Base-by-base conservation (phyloP, 1,284 basidiomycete genomes). In the Cutaneotrichosporon cutaneum region DNA sequence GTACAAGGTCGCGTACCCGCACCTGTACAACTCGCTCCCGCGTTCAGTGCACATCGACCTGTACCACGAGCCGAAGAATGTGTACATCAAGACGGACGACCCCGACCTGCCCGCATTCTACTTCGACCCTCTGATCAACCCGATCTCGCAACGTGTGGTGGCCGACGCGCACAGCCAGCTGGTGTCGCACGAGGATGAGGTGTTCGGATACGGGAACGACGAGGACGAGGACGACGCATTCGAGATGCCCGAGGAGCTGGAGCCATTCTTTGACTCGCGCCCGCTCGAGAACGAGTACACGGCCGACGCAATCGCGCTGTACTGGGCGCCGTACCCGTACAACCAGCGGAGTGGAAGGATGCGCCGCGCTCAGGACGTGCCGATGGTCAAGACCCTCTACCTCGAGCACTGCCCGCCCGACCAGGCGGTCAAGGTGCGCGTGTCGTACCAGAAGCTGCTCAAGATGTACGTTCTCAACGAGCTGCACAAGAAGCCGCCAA, bases 41-140 rank as follows among this genome's bases (percentile, higher is more conserved):
- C 91, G 96, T 45, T 92, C 94, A 22, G 94, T 99, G 58, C 89
- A 87, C 60, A 90, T 99, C 61, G 90, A 91, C 21, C 85, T 88
- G 7, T 99, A 99, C 79, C 96, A 99, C 77, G 85, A 86, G 54
- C 92, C 94, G 21, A 98, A 98, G 84, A 98, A 92, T 71, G 92
- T 99, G 61, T 99, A 96, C 81, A 97, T 99, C 77, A 92, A 94
- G 63, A 97, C 95, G 24, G 96, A 99, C 68, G 95, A 99, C 76
- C 96, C 96, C 36, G 94, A 99, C 80, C 84, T 99, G 24, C 96
- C 96, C n/a, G 93, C 96, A 0, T 99, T 99, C 83, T 99, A 98
- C 82, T 99, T 96, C 74, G 96, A 99, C 79, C 95, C 96, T 0
- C 86, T 98, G 66, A 95, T 99, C 80, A 97, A 98, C 77, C 94